Percentiles rank a stretch among this genome's conserved stretches.
Evolutionary conservation across 2,329 filamentous ascomycete genomes (phyloP).

Genomic region (Neodidymelliopsis sp.): DNA sequence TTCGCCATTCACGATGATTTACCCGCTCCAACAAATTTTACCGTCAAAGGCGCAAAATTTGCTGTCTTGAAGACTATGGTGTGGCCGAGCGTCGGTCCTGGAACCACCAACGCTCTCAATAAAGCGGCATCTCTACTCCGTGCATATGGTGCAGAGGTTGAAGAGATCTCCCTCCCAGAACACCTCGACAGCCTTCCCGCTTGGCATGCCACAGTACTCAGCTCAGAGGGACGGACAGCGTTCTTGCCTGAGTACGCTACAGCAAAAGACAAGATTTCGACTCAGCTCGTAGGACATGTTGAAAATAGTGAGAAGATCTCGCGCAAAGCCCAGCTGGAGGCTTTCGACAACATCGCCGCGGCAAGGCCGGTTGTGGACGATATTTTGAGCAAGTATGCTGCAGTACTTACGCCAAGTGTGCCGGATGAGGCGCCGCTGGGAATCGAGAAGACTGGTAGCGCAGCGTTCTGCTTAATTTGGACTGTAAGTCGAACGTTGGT

Average conservation of each 20-base stretch:
- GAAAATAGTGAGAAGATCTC: slow-evolving; percentile 57
- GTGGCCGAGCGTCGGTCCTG: slow-evolving; percentile 55
- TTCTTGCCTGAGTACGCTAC: slow-evolving; percentile 64
- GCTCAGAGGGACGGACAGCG: slow-evolving; percentile 60
- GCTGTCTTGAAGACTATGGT: slow-evolving; percentile 60
- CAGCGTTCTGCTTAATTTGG: slow-evolving; percentile 61
- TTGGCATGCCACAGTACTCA: slow-evolving; percentile 62
- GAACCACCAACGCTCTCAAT: slow-evolving; percentile 46
- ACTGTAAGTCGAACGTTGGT: slow-evolving; percentile 50
- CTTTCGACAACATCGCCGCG: slow-evolving; percentile 63
- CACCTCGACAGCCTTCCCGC: slow-evolving; percentile 58
- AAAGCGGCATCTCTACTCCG: slow-evolving; percentile 45
- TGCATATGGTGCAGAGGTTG: slow-evolving; percentile 61
- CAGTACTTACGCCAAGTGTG: slow-evolving; percentile 66
- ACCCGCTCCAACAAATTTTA: slow-evolving; percentile 44
- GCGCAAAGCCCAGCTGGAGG: slow-evolving; percentile 59
- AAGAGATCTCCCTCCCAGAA: slow-evolving; percentile 62
- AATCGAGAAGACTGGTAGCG: slow-evolving; percentile 61
- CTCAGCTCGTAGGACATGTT: slow-evolving; percentile 58
- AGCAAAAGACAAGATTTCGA: slow-evolving; percentile 57
- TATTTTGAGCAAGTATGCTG: slow-evolving; percentile 60
- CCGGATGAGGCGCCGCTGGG: slow-evolving; percentile 67
- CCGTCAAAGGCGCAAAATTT: slow-evolving; percentile 58
- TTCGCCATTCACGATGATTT: slow-evolving; percentile 64
- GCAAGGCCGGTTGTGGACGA: slow-evolving; percentile 64